Evolutionary conservation across 2,329 filamentous ascomycete species (phyloP), one percentile per base, ranked within the genome.

Genomic region (Trichoderma koningii): DNA sequence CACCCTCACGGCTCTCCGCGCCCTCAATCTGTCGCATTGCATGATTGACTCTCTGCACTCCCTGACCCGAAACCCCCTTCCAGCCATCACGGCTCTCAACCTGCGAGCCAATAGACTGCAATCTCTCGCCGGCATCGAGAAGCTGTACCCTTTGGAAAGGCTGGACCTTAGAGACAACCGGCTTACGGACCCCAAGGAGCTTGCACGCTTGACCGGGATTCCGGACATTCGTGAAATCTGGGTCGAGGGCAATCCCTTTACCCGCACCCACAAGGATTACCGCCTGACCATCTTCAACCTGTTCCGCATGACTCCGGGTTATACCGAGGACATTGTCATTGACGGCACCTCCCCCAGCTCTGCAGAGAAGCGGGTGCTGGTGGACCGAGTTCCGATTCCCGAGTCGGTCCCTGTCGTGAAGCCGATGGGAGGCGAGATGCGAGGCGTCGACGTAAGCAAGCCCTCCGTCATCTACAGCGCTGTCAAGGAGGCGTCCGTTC

Each of bases 41-140:
- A 97, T 98, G 93, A 98, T 99, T 68, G 91, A 94, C 71, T 95
- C 93, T 17, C 82, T 99, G 64, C 91, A 96, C 72, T 97, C 94
- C 2, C 82, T 99, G 48, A 88, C 88, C 2, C 88, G 90, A 68
- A 95, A 90, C 72, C 92, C 95, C 14, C 83, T 99, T 5, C 94
- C 95, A 30, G 94, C 95, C 21, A 97, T 99, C 68, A 96, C 91
- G 1, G 93, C 93, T 1, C 82, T 99, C 65, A 98, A 98, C 73
- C 85, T 99, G 63, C 89, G 94, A 65, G 91, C 87, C 56, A 99
- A 99, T 75, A 88, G 93, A 52, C 84, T 99, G 66, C 85, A 87
- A 66, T 96, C 93, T 2, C 85, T 99, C 66, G 92, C 92, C 34
- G 95, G 95, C 2, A 87, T 98, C 51, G 94, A 99, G 78, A 90